Evolutionary conservation across 2,329 filamentous ascomycete genomes (phyloP).

Genomic region (Arachnopeziza araneosa): DNA sequence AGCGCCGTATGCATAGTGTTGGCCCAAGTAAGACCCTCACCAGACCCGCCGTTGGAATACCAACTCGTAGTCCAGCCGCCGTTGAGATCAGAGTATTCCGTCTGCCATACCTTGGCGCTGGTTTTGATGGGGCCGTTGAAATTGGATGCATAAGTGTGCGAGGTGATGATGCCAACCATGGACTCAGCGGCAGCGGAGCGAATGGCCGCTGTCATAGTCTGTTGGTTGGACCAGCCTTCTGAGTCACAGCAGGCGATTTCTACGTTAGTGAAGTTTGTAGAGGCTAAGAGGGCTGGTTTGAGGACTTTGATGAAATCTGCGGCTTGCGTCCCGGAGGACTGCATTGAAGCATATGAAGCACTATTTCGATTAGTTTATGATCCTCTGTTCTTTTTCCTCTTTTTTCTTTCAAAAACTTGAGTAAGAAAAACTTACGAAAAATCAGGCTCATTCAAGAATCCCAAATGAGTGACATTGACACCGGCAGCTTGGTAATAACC

Average conservation of each 20-base stretch:
- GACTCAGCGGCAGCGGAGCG: conserved; percentile 33
- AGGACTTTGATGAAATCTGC: conserved; percentile 45
- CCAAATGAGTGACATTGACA: conserved; percentile 36
- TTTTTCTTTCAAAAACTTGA: neutral
- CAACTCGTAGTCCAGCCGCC: conserved; percentile 40
- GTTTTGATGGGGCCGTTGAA: conserved; percentile 38
- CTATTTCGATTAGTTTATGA: conserved; percentile 1
- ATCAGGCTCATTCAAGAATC: conserved; percentile 41
- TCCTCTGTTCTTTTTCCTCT: neutral
- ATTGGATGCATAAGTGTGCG: conserved; percentile 36
- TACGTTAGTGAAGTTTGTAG: conserved; percentile 29
- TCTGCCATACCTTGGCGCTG: conserved; percentile 43
- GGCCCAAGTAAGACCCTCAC: conserved; percentile 52
- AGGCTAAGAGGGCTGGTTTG: conserved; percentile 32
- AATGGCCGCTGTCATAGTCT: conserved; percentile 32
- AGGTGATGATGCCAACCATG: conserved; percentile 36
- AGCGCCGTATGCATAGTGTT: conserved; percentile 47
- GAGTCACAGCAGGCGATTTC: conserved; percentile 41
- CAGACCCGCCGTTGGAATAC: conserved; percentile 41
- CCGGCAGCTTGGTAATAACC: conserved; percentile 37
- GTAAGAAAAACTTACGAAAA: conserved; percentile 19
- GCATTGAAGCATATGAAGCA: conserved; percentile 41
- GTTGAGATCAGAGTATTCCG: conserved; percentile 40
- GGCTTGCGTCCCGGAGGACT: conserved; percentile 40
- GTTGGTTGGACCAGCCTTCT: conserved; percentile 36